phyloP scores from a whole-genome alignment of 352 stramenopile genomes.

The Plasmopara viticola region DNA sequence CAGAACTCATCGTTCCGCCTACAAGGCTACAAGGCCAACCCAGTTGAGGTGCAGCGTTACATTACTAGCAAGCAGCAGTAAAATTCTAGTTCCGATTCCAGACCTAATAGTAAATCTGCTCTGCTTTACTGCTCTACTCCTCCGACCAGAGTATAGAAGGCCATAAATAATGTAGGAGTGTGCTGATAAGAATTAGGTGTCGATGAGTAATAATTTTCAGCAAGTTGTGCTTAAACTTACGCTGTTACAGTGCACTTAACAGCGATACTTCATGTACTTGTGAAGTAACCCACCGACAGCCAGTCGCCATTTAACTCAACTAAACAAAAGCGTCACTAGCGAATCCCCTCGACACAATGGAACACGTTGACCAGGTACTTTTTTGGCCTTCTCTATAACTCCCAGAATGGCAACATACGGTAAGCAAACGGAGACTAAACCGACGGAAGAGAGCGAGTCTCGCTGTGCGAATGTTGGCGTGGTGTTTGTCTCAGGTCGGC shows the following conservation, averaged over 20 bases:
- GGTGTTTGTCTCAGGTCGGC: constrained; percentile 6
- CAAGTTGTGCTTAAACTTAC: too few relatives aligned
- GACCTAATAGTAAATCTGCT: too few relatives aligned
- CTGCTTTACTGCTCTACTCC: too few relatives aligned
- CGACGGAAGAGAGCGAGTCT: constrained; percentile 9
- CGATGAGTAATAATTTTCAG: too few relatives aligned
- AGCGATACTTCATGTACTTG: not conserved
- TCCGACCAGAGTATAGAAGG: too few relatives aligned
- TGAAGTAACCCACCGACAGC: constrained; percentile 9
- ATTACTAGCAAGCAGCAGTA: constrained; percentile 39
- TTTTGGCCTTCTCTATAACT: constrained; percentile 2
- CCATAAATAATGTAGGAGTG: too few relatives aligned
- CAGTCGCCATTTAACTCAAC: constrained; percentile 8
- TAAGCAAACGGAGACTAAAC: constrained; percentile 10
- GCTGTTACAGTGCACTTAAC: not conserved
- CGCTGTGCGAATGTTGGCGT: constrained; percentile 11
- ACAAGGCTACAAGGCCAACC: constrained; percentile 63
- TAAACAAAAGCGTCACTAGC: constrained; percentile 7
- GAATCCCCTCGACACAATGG: constrained; percentile 58
- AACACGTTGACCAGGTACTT: constrained; percentile 80
- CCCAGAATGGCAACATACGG: constrained; percentile 4
- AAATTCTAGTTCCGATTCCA: not conserved
- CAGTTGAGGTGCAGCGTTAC: constrained; percentile 56
- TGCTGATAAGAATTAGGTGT: too few relatives aligned
- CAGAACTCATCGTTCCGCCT: constrained; percentile 80